These are phyloP conservation scores for Nemania sp. DNA, from an alignment of 2,329 filamentous ascomycete genomes.

Conservation along the genomic window DNA sequence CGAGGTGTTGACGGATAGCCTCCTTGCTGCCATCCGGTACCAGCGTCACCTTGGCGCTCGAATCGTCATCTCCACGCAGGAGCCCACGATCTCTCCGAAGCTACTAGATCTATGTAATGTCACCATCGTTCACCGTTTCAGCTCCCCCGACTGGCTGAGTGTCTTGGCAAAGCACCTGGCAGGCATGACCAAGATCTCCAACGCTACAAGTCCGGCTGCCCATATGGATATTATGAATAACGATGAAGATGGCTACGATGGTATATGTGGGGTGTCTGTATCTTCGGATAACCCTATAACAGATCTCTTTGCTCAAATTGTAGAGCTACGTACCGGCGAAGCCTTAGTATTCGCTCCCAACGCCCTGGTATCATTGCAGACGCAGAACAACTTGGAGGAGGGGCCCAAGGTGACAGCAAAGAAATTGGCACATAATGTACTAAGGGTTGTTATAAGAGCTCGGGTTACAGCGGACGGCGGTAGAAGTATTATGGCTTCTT, in stretches of 20 bases:
- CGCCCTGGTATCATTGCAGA: slow-evolving; percentile 53
- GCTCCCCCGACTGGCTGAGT: slow-evolving; percentile 35
- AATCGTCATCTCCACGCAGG: slow-evolving; percentile 80
- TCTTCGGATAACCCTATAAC: slow-evolving; percentile 30
- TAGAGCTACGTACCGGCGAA: slow-evolving; percentile 58
- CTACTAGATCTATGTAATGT: slow-evolving; percentile 76
- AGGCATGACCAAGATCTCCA: slow-evolving; percentile 29
- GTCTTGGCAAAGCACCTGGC: slow-evolving; percentile 33
- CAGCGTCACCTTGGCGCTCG: slow-evolving; percentile 77
- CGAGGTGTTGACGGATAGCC: slow-evolving; percentile 67
- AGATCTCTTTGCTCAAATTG: slow-evolving; percentile 58
- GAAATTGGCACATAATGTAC: slow-evolving; percentile 54
- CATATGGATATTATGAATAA: background rate
- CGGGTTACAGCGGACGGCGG: slow-evolving; percentile 61
- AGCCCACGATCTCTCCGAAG: slow-evolving; percentile 76
- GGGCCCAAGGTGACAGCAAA: slow-evolving; percentile 33
- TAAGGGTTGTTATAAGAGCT: slow-evolving; percentile 57
- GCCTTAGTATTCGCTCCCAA: slow-evolving; percentile 61
- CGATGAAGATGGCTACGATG: background rate
- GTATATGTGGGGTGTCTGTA: slow-evolving; percentile 17
- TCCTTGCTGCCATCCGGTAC: slow-evolving; percentile 73
- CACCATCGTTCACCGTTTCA: slow-evolving; percentile 36
- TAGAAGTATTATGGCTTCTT: slow-evolving; percentile 57
- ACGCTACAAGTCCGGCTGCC: background rate
- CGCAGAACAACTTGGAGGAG: slow-evolving; percentile 22